Evolutionary conservation across 768 basidiomycete species (phyloP), one percentile per base, ranked within the genome.

Genomic region (Chalciporus chontae): DNA sequence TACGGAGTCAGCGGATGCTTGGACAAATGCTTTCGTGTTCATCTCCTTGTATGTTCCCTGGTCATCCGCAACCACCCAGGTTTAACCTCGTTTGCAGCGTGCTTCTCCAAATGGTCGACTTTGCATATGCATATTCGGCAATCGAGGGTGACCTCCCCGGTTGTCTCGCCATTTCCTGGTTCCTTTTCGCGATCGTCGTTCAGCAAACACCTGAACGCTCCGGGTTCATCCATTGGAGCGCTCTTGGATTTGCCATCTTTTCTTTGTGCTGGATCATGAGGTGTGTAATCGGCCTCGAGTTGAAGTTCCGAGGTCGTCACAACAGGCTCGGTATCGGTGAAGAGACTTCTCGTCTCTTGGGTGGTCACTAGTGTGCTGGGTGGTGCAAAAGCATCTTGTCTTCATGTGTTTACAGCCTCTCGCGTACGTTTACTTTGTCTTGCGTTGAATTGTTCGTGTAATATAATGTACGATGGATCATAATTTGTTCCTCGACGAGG

Each of bases 111-210:
- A 63, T 75, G 10, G 80, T 77, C 48, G 75, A 80, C 38, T 78
- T 77, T 34, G 77, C 78, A 4, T 87, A 88, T 64, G 83, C 84
- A 18, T 85, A 84, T 68, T 78, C 81, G 8, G 74, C 76, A 23
- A 61, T 72, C 8, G 79, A 83, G 57, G 85, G 85, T 27, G 85
- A 87, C 62, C 73, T 86, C 23, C 83, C 84, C 0, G 86, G 81
- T 1, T 77, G 83, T 46, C 76, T 83, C 50, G 83, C 81, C 48
- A 81, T 87, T 58, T 73, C 83, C 6, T 85, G 81, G 79, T 76
- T 73, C 37, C 69, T 87, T 26, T 83, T 80, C 57, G 85, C 80
- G 26, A 77, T 86, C 68, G 87, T 81, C 66, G 74, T 73, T 19
- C 71, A 78, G 52, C 72, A 81, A 63, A 67, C 52, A 38, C 63